Base-by-base conservation (phyloP, 345 rosid genomes). In the Eucalyptus curtisii region DNA sequence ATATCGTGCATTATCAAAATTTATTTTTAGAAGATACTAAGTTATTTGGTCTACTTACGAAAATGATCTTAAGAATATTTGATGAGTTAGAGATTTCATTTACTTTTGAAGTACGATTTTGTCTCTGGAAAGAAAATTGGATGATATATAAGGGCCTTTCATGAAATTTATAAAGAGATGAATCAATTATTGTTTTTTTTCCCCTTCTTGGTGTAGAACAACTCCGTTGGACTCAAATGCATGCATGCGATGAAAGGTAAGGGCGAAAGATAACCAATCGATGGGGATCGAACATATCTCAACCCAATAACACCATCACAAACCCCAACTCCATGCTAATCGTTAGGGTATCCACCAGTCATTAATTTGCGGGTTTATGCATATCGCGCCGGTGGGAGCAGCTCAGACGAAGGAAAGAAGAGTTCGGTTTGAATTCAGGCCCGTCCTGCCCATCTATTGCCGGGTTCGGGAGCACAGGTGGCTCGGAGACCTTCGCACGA, bases 391-490 rank as follows among this genome's bases (percentile, higher is more conserved):
- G 25, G 13, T 17, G 45, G 45, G 45, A 71, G 44, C 3, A 37
- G 7, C 45, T 10, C 81, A 6, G 2, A 71, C 13, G 2, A 71
- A 33, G 45, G 57, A 71, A 71, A 10, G 14, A 71, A 71, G 81
- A 33, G 22, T 71, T 13, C 2, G 7, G 25, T 33, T 11, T 5
- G 25, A 33, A 71, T 71, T 71, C 4, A 37, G 1, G 1, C 14
- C 2, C 7, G 1, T 37, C 81, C 0, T 24, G 14, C 80, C 24
- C 24, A 7, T 17, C 13, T 31, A 4, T 37, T 19, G 45, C 4
- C 3, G 25, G 10, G 57, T 52, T 52, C 2, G 5, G 1, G 57
- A 52, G 57, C 25, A 52, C 0, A 3, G 0, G 57, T 52, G 57
- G 57, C 57, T 20, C 0, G 10, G 25, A 52, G 57, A 52, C 0